Percentiles rank a stretch among this genome's conserved stretches.
Evolutionary conservation across 73 alveolate species (phyloP).

Genomic region (Paramecium bursaria): DNA sequence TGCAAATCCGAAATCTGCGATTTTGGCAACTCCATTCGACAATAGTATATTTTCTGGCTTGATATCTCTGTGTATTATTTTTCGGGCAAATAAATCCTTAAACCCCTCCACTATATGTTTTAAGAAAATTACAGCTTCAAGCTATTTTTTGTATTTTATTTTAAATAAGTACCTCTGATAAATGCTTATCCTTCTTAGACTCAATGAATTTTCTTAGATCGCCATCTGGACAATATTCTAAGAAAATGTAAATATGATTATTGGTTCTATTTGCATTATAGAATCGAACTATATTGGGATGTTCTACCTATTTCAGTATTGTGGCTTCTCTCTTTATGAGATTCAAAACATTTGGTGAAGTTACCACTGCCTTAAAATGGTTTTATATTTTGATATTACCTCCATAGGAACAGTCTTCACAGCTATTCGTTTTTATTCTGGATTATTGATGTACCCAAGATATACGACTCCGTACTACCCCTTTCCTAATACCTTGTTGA

Average conservation of each 20-base stretch:
- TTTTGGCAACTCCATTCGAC: constrained; percentile 68
- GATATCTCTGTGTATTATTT: constrained; percentile 68
- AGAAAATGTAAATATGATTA: constrained; percentile 57
- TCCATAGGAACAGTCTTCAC: constrained; percentile 62
- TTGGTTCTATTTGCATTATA: constrained; percentile 61
- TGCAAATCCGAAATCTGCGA: constrained; percentile 71
- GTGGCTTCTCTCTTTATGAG: constrained; percentile 50
- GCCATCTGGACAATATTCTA: constrained; percentile 69
- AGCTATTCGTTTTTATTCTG: constrained; percentile 52
- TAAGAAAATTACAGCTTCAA: constrained; percentile 58
- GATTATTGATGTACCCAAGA: constrained; percentile 42
- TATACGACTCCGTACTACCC: constrained; percentile 67
- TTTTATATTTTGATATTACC: constrained; percentile 20
- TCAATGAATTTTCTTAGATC: constrained; percentile 36
- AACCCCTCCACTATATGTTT: constrained; percentile 66
- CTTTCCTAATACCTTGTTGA: constrained; percentile 65
- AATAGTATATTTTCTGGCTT: constrained; percentile 65
- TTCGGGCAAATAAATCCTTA: constrained; percentile 41
- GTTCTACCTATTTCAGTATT: constrained; percentile 52
- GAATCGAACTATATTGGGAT: constrained; percentile 62
- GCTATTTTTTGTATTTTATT: constrained; percentile 13
- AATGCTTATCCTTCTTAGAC: constrained; percentile 33
- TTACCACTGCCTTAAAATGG: neutral
- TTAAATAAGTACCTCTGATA: constrained; percentile 31
- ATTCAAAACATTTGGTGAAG: constrained; percentile 20